These are phyloP conservation scores for Chiua virens DNA, from an alignment of 768 basidiomycete genomes.

Conservation along the genomic window DNA sequence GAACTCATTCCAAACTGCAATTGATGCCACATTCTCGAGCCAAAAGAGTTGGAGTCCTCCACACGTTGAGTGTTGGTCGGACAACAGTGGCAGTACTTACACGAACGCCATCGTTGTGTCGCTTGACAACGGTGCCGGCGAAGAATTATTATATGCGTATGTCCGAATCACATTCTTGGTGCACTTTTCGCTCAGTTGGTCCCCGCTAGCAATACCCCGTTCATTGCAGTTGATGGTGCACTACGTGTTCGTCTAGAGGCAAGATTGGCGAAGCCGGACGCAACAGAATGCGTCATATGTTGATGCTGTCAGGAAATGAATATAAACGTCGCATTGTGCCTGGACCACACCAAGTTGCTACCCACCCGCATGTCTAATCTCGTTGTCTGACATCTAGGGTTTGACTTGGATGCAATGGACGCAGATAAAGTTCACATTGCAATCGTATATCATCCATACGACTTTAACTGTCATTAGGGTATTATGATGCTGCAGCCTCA, in stretches of 20 bases:
- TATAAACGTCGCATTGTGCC: no score
- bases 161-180: conserved; percentile 19
- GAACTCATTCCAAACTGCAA: neutral
- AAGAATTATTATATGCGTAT: conserved; percentile 54
- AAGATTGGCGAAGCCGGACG: conserved; percentile 36
- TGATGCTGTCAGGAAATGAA: conserved; percentile 15
- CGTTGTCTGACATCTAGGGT: neutral
- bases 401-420: neutral
- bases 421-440: neutral
- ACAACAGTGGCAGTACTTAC: neutral
- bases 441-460: conserved; percentile 3
- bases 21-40: conserved; percentile 2
- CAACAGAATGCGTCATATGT: conserved; percentile 46
- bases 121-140: conserved; percentile 40
- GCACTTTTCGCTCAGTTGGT: neutral
- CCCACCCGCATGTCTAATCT: no score
- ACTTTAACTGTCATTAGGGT: conserved; percentile 1
- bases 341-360: no score
- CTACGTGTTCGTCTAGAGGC: conserved; percentile 49
- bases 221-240: conserved; percentile 45
- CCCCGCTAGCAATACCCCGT: conserved; percentile 41
- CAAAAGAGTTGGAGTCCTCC: conserved; percentile 12
- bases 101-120: conserved; percentile 37
- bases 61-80: conserved; percentile 10
- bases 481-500: neutral